phyloP scores from a whole-genome alignment of 495 filamentous ascomycete species.

The Elasticomyces elasticus region DNA sequence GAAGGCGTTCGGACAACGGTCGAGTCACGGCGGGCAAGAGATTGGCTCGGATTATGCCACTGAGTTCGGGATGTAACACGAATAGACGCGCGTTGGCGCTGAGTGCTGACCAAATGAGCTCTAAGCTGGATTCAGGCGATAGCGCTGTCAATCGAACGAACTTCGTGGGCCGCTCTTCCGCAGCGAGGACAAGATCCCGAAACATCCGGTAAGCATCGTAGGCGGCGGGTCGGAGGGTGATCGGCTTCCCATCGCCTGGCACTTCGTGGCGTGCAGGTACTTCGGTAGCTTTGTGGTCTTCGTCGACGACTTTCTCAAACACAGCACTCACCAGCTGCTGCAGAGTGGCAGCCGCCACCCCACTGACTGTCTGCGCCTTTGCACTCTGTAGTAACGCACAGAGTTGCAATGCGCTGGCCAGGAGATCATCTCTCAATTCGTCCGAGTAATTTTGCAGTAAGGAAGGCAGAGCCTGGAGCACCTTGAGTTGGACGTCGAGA shows the following conservation, averaged over 20 bases:
- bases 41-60: constrained; percentile 63
- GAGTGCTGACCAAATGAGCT: constrained; percentile 82
- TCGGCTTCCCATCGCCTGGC: constrained; percentile 48
- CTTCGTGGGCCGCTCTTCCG: constrained; percentile 69
- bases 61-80: constrained; percentile 66
- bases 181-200: constrained; percentile 79
- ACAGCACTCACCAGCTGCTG: constrained; percentile 87
- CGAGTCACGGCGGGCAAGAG: constrained; percentile 76
- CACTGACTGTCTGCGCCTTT: constrained; percentile 85
- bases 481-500: constrained; percentile 90
- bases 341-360: constrained; percentile 86
- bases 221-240: constrained; percentile 63
- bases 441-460: constrained; percentile 82
- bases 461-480: constrained; percentile 85
- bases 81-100: constrained; percentile 77
- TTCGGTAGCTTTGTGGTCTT: constrained; percentile 55
- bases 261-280: constrained; percentile 49
- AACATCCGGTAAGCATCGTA: constrained; percentile 80
- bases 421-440: constrained; percentile 67
- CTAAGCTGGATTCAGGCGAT: constrained; percentile 71
- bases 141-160: constrained; percentile 68
- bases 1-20: constrained; percentile 63
- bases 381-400: constrained; percentile 82
- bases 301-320: constrained; percentile 78
- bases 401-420: constrained; percentile 73